Evolutionary conservation across 23 red algal species (phyloP), one percentile per base, ranked within the genome.

Genomic region (Gracilaria vermiculophylla): DNA sequence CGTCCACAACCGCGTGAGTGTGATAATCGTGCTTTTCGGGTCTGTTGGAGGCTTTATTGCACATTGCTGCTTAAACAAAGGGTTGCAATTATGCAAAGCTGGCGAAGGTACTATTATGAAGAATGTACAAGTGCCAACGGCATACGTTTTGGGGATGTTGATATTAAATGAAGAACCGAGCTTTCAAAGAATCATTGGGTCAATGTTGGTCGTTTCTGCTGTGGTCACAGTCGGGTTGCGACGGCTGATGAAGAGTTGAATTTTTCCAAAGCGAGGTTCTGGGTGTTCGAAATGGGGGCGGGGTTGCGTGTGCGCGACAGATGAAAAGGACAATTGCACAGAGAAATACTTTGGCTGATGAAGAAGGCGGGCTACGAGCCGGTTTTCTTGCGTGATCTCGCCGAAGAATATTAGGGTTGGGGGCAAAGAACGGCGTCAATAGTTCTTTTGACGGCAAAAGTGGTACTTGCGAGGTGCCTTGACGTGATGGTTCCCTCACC

Each of bases 31-130:
- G 39, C 2, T 79, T 7, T 3, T 79, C 4, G 76, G 33, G 16
- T 54, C 50, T 41, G 5, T 79, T 15, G 53, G 21, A 36, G 76
- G 76, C 1, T 79, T 79, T 58, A 1, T 79, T 20, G 49, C 76
- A 13, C 76, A 79, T 21, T 79, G 76, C 23, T 79, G 49, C 53
- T 36, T 79, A 12, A 79, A 52, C 53, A 79, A 58, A 19, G 76
- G 76, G 50, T 50, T 79, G 17, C 76, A 79, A 50, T 79, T 57
- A 19, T 40, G 49, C 53, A 54, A 60, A 31, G 49, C 49, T 57
- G 76, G 76, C 16, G 50, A 79, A 41, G 76, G 34, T 19, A 58
- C 15, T 15, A 23, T 79, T 57, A 39, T 79, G 33, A 60, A 42
- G 19, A 79, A 79, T 40, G 53, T 35, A 8, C 34, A 79, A 31